Conservation (phyloP, 768 basidiomycete species). For the Suillus cothurnatus region DNA sequence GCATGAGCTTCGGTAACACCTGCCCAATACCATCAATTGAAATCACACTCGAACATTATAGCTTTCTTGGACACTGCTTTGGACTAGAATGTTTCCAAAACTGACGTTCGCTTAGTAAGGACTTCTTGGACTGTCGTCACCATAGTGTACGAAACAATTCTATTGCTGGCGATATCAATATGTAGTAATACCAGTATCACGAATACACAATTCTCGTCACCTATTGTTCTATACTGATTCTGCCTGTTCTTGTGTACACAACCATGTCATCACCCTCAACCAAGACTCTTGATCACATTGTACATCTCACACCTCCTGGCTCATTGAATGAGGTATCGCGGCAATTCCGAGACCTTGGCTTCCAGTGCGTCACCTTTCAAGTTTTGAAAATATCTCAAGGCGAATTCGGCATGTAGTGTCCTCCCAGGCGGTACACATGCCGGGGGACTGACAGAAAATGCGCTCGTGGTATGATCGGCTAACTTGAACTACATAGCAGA, state of each 20-base stretch:
- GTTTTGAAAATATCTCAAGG: background rate
- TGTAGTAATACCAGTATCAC: background rate
- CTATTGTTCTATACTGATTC: background rate
- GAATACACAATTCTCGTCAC: background rate
- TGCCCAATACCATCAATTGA: background rate
- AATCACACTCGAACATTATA: background rate
- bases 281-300: conserved; percentile 63
- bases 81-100: background rate
- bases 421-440: conserved; percentile 67
- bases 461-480: conserved; percentile 52
- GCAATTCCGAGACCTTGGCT: conserved; percentile 62
- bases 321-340: conserved; percentile 49
- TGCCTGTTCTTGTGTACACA: background rate
- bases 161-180: background rate
- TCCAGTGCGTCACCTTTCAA: conserved; percentile 48
- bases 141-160: background rate
- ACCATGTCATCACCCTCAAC: conserved; percentile 38
- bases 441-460: conserved; percentile 63
- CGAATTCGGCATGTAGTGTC: conserved; percentile 45
- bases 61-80: background rate
- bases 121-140: background rate
- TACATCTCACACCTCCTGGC: conserved; percentile 70
- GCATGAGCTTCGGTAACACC: conserved; percentile 16
- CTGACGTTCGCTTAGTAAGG: background rate
- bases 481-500: background rate